phyloP scores from a whole-genome alignment of 805 yeast genomes.

The Yamadazyma akitaensis region DNA sequence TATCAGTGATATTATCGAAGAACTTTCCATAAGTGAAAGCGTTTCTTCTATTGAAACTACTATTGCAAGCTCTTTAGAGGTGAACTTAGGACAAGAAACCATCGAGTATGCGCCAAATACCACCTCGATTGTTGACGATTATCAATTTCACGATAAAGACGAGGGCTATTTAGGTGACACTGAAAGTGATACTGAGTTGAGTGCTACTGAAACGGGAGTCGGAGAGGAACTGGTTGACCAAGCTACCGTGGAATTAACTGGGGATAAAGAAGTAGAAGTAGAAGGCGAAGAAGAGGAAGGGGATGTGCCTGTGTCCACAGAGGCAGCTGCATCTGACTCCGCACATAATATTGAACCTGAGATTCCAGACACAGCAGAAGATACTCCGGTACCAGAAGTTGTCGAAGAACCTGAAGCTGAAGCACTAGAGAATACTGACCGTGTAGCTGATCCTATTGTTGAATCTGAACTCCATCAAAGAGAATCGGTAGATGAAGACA shows the following conservation, averaged over 20 bases:
- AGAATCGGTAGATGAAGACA: too few relatives aligned
- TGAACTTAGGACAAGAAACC: neutral
- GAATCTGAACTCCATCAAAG: too few relatives aligned
- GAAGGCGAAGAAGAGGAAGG: neutral
- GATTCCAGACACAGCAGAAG: neutral
- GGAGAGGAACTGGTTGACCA: neutral
- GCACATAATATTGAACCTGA: neutral
- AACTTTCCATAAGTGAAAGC: slow-evolving; percentile 6
- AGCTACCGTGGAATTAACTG: neutral
- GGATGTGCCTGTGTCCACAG: too few relatives aligned
- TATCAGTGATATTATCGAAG: slow-evolving; percentile 10
- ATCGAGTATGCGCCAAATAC: neutral
- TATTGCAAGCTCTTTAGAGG: neutral
- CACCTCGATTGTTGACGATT: neutral
- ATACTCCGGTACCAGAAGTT: neutral
- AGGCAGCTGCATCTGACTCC: neutral
- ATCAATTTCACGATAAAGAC: neutral
- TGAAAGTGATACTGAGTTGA: neutral
- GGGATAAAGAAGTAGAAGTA: neutral
- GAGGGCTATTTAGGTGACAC: slow-evolving; percentile 4
- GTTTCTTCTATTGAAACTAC: slow-evolving; percentile 6
- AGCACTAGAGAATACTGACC: neutral
- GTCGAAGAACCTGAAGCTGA: neutral
- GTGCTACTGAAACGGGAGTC: neutral
- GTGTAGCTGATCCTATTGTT: too few relatives aligned